A percentile compares a stretch with the other conserved stretches of the same genome.
These are phyloP conservation scores for Magnusiomyces paraingens DNA, from an alignment of 1,139 yeast genomes.

Conservation along the genomic window DNA sequence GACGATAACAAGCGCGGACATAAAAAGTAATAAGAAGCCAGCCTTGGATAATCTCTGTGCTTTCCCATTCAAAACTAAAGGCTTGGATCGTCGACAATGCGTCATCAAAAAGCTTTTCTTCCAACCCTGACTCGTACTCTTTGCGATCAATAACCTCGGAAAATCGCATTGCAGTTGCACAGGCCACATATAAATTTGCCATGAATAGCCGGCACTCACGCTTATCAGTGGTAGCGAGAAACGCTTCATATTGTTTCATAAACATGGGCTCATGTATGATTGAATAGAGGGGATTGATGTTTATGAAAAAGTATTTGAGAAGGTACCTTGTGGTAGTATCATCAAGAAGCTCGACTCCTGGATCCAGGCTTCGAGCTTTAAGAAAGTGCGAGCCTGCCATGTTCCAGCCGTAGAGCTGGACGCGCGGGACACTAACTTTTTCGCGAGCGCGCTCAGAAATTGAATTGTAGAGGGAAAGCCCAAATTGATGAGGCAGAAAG, in stretches of 20 bases:
- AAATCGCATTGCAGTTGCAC: slow-evolving; percentile 49
- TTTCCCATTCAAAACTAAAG: slow-evolving; percentile 61
- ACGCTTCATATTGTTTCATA: slow-evolving; percentile 44
- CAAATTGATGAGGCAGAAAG: slow-evolving; percentile 15
- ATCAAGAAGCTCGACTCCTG: not conserved
- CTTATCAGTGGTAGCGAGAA: slow-evolving; percentile 25
- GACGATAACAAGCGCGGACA: slow-evolving; percentile 51
- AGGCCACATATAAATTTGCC: slow-evolving; percentile 46
- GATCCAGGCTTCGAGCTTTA: slow-evolving; percentile 33
- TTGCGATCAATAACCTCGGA: slow-evolving; percentile 39
- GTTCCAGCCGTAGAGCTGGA: slow-evolving; percentile 63
- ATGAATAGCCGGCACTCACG: slow-evolving; percentile 40
- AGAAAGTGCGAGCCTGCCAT: slow-evolving; percentile 53
- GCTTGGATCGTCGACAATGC: slow-evolving; percentile 43
- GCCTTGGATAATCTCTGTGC: slow-evolving; percentile 56
- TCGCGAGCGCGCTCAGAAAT: slow-evolving; percentile 31
- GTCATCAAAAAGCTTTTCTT: slow-evolving; percentile 48
- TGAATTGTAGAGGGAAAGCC: slow-evolving; percentile 8
- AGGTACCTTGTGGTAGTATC: slow-evolving; percentile 22
- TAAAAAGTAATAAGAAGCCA: slow-evolving; percentile 54
- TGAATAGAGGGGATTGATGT: slow-evolving; percentile 50
- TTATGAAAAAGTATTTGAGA: slow-evolving; percentile 42
- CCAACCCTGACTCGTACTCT: slow-evolving; percentile 37
- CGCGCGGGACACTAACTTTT: slow-evolving; percentile 45
- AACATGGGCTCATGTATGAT: slow-evolving; percentile 52